Base-by-base conservation (phyloP, 2,329 filamentous ascomycete species). In the Ceratocystis eucalypticola region DNA sequence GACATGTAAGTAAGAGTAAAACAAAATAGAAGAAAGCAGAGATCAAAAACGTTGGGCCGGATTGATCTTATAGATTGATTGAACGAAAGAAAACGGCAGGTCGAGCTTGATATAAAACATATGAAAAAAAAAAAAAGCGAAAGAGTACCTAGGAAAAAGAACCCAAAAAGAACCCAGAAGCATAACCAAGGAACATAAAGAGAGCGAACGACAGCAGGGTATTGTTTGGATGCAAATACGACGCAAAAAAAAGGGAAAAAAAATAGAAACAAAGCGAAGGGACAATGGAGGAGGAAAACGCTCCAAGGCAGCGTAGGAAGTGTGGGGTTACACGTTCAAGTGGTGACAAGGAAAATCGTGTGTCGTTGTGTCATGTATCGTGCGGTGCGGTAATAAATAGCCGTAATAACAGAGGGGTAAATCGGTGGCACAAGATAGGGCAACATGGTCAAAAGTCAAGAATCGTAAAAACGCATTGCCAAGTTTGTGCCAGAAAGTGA, bases 151-250 rank as follows among this genome's bases (percentile, higher is more conserved):
- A 41, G 37, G 37, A 41, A 12, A 41, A 41, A 41, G 37, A 41
- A 41, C 37, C 37, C 37, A 33, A 12, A 41, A 41, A 41, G 37
- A 41, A 41, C 37, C 37, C 37, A 33, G 61, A 65, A 67, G 57
- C 50, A 63, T 45, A 57, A 57, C 53, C 53, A 57, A 57, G 53
- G 53, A n/a, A 57, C 53, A 57, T 57, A 33, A 57, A 30, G 30
- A 57, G 30, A 63, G 22, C 61, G 61, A 63, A 64, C 61, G 57
- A 67, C 45, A 46, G 61, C 62, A 50, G 66, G 63, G 61, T 65
- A 68, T 68, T 67, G 66, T 64, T 64, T 61, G 66, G 59, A 68
- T 68, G 66, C 66, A 65, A 25, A 65, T 65, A 65, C 57, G 41
- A 63, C 25, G 61, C 37, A 65, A 46, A 62, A 25, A 41, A 57